Percentiles rank a stretch among this genome's conserved stretches.
Evolutionary conservation across 225 moss, liverwort and hornwort species (phyloP).

Genomic region (Sphagnum contortum): DNA sequence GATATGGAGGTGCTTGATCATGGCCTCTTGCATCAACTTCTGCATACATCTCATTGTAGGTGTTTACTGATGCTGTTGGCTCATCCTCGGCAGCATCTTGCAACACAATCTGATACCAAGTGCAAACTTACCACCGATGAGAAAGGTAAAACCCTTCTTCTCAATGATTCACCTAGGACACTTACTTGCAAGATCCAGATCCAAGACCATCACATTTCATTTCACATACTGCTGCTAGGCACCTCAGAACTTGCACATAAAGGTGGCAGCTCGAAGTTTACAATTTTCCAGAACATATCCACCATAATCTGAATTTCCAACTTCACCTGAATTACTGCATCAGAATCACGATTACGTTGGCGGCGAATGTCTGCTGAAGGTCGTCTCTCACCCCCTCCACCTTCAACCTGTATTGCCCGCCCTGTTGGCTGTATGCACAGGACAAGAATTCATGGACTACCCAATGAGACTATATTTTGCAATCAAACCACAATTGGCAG

Average conservation of each 20-base stretch:
- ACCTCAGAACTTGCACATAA: background rate
- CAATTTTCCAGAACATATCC: background rate
- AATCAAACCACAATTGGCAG: background rate
- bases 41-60: conserved; percentile 25
- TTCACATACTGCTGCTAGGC: no score
- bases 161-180: no score
- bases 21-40: conserved; percentile 69
- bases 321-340: conserved; percentile 86
- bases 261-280: background rate
- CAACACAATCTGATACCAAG: conserved; percentile 64
- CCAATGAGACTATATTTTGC: background rate
- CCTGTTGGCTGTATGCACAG: conserved; percentile 72
- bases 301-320: background rate
- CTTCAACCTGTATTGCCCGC: conserved; percentile 98
- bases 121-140: background rate
- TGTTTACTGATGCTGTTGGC: conserved; percentile 39
- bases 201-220: background rate
- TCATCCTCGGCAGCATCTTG: conserved; percentile 87
- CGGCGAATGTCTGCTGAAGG: conserved; percentile 98
- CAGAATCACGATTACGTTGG: conserved; percentile 96
- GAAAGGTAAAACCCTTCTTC: background rate
- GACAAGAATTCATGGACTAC: background rate
- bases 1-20: conserved; percentile 31
- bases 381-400: conserved; percentile 93
- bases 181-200: conserved; percentile 1